phyloP scores from a whole-genome alignment of 495 filamentous ascomycete genomes.

The Neurospora sp. region DNA sequence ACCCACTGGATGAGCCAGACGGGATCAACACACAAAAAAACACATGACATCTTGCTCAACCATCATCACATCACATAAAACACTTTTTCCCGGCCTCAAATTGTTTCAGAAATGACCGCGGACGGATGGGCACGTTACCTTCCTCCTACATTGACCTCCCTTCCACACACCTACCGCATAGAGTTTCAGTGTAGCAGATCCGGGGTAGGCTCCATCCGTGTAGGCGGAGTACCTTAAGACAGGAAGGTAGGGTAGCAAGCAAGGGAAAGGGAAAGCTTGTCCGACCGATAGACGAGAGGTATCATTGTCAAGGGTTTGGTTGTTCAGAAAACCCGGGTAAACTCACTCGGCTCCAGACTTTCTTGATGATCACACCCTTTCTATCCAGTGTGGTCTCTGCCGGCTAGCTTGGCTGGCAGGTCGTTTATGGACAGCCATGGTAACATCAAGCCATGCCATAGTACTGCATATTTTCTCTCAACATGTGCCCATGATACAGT shows the following conservation, averaged over 20 bases:
- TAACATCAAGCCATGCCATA: neutral
- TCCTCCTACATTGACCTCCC: neutral
- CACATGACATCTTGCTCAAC: neutral
- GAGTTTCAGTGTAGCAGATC: neutral
- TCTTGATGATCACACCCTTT: neutral
- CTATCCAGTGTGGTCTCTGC: neutral
- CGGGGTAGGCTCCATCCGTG: neutral
- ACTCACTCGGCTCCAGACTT: neutral
- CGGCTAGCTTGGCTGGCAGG: neutral
- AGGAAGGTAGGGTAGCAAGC: neutral
- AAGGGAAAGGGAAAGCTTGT: neutral
- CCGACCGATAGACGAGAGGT: neutral
- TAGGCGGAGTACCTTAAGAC: neutral
- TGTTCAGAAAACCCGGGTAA: neutral
- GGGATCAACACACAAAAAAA: neutral
- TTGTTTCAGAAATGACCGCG: neutral
- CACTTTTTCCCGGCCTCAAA: neutral
- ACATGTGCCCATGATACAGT: neutral
- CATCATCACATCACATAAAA: neutral
- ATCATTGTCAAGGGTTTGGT: neutral
- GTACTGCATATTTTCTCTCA: neutral
- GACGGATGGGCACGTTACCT: neutral
- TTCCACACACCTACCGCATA: neutral
- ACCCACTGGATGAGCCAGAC: neutral
- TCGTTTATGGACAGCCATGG: neutral